Conservation (phyloP, 2,329 filamentous ascomycete species). For the Fusarium musae region DNA sequence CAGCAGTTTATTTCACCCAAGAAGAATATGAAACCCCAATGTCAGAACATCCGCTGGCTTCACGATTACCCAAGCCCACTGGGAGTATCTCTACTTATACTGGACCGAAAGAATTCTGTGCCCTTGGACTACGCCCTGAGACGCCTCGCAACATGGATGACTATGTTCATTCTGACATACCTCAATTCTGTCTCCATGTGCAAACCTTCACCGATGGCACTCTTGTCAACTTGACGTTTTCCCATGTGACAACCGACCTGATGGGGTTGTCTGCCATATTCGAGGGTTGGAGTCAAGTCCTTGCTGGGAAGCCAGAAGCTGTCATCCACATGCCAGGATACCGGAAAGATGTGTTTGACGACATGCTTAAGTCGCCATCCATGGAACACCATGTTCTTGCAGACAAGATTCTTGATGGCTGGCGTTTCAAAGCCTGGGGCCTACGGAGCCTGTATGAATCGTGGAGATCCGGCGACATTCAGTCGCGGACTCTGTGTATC, state of each 20-base stretch:
- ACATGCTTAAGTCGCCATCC: not conserved
- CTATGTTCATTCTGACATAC: not conserved
- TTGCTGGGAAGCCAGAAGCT: slow-evolving; percentile 2
- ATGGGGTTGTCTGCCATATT: slow-evolving; percentile 19
- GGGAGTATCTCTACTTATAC: not conserved
- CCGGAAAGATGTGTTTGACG: not conserved
- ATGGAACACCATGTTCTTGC: slow-evolving; percentile 1
- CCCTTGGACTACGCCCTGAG: slow-evolving; percentile 3
- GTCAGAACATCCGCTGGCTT: slow-evolving; percentile 7
- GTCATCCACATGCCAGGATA: slow-evolving; percentile 7
- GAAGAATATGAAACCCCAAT: not conserved
- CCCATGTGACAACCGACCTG: slow-evolving; percentile 17
- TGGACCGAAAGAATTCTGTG: slow-evolving; percentile 13
- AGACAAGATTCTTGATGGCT: slow-evolving; percentile 12
- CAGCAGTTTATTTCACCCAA: slow-evolving; percentile 11
- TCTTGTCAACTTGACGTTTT: slow-evolving; percentile 14
- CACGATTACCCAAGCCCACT: slow-evolving; percentile 1
- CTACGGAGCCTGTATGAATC: slow-evolving; percentile 10
- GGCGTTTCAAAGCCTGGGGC: slow-evolving; percentile 13
- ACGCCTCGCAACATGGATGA: slow-evolving; percentile 20
- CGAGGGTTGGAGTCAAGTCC: slow-evolving; percentile 12
- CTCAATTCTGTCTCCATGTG: slow-evolving; percentile 24
- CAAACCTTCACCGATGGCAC: slow-evolving; percentile 21
- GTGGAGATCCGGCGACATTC: slow-evolving; percentile 3
- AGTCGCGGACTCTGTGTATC: slow-evolving; percentile 11